These are phyloP conservation scores for Lipomyces spencermartinsiae DNA, from an alignment of 805 yeast genomes.

Conservation along the genomic window DNA sequence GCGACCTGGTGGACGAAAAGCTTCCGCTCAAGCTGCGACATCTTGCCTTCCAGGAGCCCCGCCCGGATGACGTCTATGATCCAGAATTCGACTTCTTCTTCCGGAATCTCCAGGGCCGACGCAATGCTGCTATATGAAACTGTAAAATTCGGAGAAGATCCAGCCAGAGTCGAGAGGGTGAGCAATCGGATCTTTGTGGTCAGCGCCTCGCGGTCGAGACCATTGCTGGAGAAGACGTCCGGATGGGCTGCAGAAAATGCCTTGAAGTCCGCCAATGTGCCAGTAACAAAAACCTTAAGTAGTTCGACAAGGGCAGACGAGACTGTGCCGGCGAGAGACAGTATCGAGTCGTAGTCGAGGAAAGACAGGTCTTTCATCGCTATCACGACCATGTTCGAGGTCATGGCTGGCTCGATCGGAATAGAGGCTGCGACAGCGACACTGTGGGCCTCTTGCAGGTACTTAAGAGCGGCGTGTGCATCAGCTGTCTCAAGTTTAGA, in stretches of 20 bases:
- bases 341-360: slow-evolving; percentile 28
- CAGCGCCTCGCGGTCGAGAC: slow-evolving; percentile 31
- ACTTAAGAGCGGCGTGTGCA: slow-evolving; percentile 30
- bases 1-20: slow-evolving; percentile 49
- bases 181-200: slow-evolving; percentile 36
- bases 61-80: slow-evolving; percentile 52
- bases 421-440: slow-evolving; percentile 32
- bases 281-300: slow-evolving; percentile 42
- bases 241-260: slow-evolving; percentile 26
- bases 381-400: slow-evolving; percentile 21
- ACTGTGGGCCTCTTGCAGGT: slow-evolving; percentile 40
- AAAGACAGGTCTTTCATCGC: slow-evolving; percentile 24
- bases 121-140: slow-evolving; percentile 47
- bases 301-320: slow-evolving; percentile 40
- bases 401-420: slow-evolving; percentile 12
- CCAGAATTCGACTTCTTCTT: slow-evolving; percentile 49
- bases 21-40: slow-evolving; percentile 49
- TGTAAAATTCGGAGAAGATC: slow-evolving; percentile 25
- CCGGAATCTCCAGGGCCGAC: slow-evolving; percentile 43
- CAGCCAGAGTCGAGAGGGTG: slow-evolving; percentile 38
- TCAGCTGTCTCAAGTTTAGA: slow-evolving; percentile 32
- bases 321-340: slow-evolving; percentile 6
- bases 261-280: slow-evolving; percentile 28
- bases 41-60: slow-evolving; percentile 52
- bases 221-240: slow-evolving; percentile 17